Evolutionary conservation across 768 basidiomycete genomes (phyloP), one percentile per base, ranked within the genome.

Genomic region (Kwoniella mangroviensis): DNA sequence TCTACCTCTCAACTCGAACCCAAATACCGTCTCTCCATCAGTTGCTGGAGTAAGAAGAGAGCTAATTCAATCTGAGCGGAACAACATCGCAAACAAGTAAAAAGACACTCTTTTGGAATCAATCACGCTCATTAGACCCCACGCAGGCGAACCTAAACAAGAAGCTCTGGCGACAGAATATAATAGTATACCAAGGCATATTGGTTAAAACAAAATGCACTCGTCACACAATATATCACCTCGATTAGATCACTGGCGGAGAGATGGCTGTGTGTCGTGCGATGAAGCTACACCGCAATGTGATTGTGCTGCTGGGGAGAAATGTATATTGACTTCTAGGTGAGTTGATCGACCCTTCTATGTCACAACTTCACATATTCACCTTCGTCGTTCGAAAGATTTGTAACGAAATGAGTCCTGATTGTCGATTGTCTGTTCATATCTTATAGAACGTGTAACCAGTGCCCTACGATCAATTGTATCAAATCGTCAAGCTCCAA

Each of bases 401-500:
- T 34, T 34, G 6, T 1, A 34, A 34, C 6, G 34, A 7, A 34
- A 34, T 34, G 34, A 34, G 34, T 34, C 1, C 34, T 34, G 9
- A 34, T 34, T 34, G 34, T 7, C 28, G 28, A 28, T 28, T 28
- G 34, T 34, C 9, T 34, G 34, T 34, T 65, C 54, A 26, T 40
- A n/a, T 41, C 21, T 57, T 70, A 80, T 69, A 81, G 82, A 57
- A 81, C 82, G 60, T 83, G 82, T 65, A 73, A 75, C 5, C 73
- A 79, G 54, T 83, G 82, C 70, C 71, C 82, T 7, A 63, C 75
- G 9, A 81, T 83, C 58, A 74, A 79, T 63, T 83, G 82, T 65
- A 69, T 77, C 60, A 63, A 73, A 28, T 70, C 68, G 3, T 62
- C 75, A 11, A 68, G 63, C 13, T 69, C 69, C 7, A 55, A 53